Base-by-base conservation (phyloP, 805 yeast genomes). In the Kuraishia cidri region DNA sequence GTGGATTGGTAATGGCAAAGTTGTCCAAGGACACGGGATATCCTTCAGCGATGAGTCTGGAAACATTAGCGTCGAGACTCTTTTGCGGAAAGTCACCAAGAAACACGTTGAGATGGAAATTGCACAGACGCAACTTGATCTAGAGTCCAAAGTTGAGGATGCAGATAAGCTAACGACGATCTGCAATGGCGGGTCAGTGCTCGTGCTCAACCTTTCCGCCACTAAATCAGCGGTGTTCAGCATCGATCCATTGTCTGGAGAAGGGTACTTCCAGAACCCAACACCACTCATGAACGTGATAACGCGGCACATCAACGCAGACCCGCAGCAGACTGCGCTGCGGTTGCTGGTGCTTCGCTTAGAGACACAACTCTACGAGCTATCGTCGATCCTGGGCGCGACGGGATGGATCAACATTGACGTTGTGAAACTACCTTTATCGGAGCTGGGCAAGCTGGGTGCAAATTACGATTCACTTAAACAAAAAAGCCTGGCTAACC, bases 321-420 rank as follows among this genome's bases (percentile, higher is more conserved):
- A 49, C 21, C 44, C 53, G 20, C 24, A 47, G 28, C 18, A 37
- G 5, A 52, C 58, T 4, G 36, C 56, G 6, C 39, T 48, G 3
- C 51, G 57, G 23, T 39, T 79, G 24, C 50, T 69, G 20, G 64
- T 59, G 24, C 54, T 79, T 30, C 60, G 76, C 29, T 50, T 73
- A 20, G 67, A 71, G 23, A 62, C 68, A 3, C 63, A 66, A 34
- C 60, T 62, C 35, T 58, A 62, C 28, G 80, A 77, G 36, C 58
- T 78, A 19, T 56, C 70, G 9, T 66, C 72, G 6, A 64, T 77
- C 38, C 66, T 84, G 34, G 60, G 64, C 24, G 79, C 84, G 0
- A 69, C 78, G 0, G 83, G 79, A 19, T 83, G 92, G 92, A 64
- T 72, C 5, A 58, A 63, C n/a, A 72, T 72, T 41, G 72, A 69